Evolutionary conservation across 2,329 filamentous ascomycete species (phyloP), one percentile per base, ranked within the genome.

Genomic region (Boeremia exigua): DNA sequence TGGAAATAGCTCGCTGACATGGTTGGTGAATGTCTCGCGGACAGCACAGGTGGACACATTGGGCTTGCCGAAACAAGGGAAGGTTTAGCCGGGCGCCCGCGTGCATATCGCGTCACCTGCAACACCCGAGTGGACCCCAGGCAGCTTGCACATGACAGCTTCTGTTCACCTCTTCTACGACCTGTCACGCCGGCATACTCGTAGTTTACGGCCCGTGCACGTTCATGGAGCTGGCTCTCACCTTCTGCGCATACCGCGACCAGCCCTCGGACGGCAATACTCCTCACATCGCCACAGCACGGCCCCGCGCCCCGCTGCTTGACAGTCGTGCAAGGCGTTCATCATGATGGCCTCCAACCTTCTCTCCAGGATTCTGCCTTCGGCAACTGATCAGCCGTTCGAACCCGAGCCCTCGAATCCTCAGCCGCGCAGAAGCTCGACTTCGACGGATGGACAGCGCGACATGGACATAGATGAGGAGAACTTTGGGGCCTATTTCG

Each of bases 291-390:
- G 49, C 52, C 48, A 42, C 58, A 58, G 58, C 59, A 60, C 66
- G 60, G 55, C 62, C 59, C 65, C 64, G 62, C 67, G 59, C 66
- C 66, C 68, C 56, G 60, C 59, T 67, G 65, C 62, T 63, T 68
- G 64, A 66, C 59, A 55, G 50, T 36, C 45, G 52, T 54, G 54
- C 48, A 43, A 27, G 42, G 43, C 30, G 33, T 45, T 34, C 50
- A 67, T 54, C 60, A 80, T 79, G 75, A 82, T 83, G 80, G 78
- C 81, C 48, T 84, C 82, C 59, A 81, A 82, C 62, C 72, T 84
- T 15, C 71, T 85, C 36, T 84, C 82, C 39, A 78, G 81, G 52
- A 77, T 84, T 34, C 74, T 83, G 23, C 81, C 81, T 37, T 77
- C 80, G n/a, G 69, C 71, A 8, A 76, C 78, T 38, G 78, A 80